phyloP scores from a whole-genome alignment of 2,329 filamentous ascomycete genomes.

The Exophiala aquamarina region DNA sequence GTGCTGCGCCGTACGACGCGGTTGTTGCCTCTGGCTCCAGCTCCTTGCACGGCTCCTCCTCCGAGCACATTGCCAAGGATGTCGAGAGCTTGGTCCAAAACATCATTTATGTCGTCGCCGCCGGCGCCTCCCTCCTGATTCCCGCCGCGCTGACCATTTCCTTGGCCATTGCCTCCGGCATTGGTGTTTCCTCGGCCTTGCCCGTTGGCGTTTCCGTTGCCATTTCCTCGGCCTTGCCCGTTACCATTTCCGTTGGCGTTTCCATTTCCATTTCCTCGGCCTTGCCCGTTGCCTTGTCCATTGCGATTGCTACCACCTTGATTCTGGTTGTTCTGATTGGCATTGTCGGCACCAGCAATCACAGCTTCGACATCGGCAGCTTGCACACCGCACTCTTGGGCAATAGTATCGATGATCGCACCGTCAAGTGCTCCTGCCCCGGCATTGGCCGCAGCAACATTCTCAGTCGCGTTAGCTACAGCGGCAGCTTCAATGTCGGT shows the following conservation, averaged over 20 bases:
- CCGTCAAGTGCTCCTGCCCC: constrained; percentile 2
- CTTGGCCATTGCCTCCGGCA: not conserved
- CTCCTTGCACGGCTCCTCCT: no score
- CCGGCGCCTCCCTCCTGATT: constrained; percentile 1
- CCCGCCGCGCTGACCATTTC: constrained; percentile 8
- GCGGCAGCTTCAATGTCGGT: not conserved
- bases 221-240: not conserved
- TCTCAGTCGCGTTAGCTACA: not conserved
- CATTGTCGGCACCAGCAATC: constrained; percentile 1
- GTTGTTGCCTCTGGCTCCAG: no score
- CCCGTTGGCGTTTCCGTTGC: not conserved
- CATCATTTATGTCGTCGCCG: not conserved
- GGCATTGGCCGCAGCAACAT: not conserved
- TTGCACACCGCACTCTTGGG: constrained; percentile 6
- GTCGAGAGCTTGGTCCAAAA: no score
- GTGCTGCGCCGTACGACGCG: no score
- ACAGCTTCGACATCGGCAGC: constrained; percentile 5
- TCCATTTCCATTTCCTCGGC: constrained; percentile 1
- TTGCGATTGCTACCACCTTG: not conserved
- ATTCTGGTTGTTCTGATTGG: constrained; percentile 5
- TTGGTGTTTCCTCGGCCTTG: not conserved
- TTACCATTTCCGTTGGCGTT: constrained; percentile 1
- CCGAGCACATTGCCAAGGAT: no score
- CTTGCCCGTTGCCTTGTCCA: not conserved
- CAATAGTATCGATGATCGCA: constrained; percentile 6